phyloP scores from a whole-genome alignment of 371 early-diverging fungal genomes.

The Mucor ambiguus region DNA sequence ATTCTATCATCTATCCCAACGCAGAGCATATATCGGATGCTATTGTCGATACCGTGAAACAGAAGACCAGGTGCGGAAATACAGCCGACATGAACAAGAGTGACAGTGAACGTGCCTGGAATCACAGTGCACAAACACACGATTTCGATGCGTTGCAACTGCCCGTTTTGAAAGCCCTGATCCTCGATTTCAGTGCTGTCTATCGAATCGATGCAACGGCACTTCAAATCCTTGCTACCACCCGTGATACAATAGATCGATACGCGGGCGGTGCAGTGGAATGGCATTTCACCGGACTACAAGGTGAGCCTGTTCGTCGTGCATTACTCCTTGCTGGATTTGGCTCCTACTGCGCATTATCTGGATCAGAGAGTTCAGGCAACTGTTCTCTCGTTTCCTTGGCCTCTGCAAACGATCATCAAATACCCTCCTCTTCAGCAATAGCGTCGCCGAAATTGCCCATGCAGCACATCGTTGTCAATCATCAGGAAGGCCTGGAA shows the following conservation, averaged over 20 bases:
- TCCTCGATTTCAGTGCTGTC: conserved; percentile 80
- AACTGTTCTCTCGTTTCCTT: conserved; percentile 7
- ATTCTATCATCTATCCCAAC: conserved; percentile 23
- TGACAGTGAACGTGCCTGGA: conserved; percentile 52
- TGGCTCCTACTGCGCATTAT: conserved; percentile 18
- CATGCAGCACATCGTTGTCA: conserved; percentile 1
- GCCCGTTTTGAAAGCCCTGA: conserved; percentile 66
- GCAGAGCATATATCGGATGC: conserved; percentile 24
- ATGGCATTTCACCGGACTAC: conserved; percentile 40
- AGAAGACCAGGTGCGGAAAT: conserved; percentile 15
- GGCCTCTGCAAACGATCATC: conserved; percentile 6
- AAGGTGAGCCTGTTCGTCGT: conserved; percentile 27
- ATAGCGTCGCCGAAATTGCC: not conserved
- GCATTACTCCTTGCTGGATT: conserved; percentile 35
- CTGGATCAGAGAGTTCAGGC: not conserved
- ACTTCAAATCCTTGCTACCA: conserved; percentile 65
- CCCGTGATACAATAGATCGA: conserved; percentile 44
- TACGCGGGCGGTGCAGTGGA: conserved; percentile 34
- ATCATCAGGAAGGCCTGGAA: conserved; percentile 6
- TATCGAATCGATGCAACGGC: conserved; percentile 80
- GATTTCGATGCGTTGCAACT: conserved; percentile 14
- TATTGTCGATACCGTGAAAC: conserved; percentile 14
- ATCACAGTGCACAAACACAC: conserved; percentile 2
- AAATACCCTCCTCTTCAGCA: not conserved
- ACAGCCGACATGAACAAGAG: conserved; percentile 7